Percentiles rank a stretch among this genome's conserved stretches.
These are phyloP conservation scores for Thielaviopsis populi DNA, from an alignment of 2,329 filamentous ascomycete genomes.

Conservation along the genomic window DNA sequence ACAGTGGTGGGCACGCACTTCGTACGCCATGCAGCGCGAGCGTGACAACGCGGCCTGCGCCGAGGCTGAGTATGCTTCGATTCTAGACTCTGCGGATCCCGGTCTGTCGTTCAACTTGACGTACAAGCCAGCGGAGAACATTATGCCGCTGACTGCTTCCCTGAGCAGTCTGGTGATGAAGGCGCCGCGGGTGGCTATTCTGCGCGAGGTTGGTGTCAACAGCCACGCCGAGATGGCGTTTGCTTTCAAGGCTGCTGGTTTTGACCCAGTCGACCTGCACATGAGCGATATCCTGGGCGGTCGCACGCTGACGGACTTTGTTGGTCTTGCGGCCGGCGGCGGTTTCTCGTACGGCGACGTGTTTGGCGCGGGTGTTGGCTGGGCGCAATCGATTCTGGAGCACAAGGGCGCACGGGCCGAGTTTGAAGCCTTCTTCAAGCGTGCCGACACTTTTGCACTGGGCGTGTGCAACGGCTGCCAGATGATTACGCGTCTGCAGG, in stretches of 20 bases:
- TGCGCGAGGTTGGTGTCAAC: constrained; percentile 92
- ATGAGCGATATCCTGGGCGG: constrained; percentile 85
- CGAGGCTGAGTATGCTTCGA: constrained; percentile 62
- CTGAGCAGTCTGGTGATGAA: constrained; percentile 38
- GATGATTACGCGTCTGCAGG: constrained; percentile 66
- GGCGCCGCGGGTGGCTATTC: constrained; percentile 63
- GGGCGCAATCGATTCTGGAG: constrained; percentile 85
- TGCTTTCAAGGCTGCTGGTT: constrained; percentile 80
- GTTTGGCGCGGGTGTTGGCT: constrained; percentile 85
- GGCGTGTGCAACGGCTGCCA: constrained; percentile 98
- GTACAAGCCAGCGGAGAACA: constrained; percentile 64
- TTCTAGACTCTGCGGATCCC: constrained; percentile 61
- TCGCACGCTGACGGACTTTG: constrained; percentile 66
- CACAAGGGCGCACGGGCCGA: constrained; percentile 61
- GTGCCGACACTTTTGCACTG: constrained; percentile 78
- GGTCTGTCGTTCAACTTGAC: constrained; percentile 74
- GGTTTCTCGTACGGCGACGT: constrained; percentile 82
- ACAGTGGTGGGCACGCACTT: constrained; percentile 77
- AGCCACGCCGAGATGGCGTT: constrained; percentile 97
- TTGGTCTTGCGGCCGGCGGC: constrained; percentile 83
- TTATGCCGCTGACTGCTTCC: constrained; percentile 46
- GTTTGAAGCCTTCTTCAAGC: constrained; percentile 73
- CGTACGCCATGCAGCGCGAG: constrained; percentile 77
- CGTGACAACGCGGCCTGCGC: constrained; percentile 81
- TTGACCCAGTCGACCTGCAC: constrained; percentile 83